Evolutionary conservation across 202 grass and related monocot genomes (phyloP).

Genomic region (Hordeum pubiflorum): DNA sequence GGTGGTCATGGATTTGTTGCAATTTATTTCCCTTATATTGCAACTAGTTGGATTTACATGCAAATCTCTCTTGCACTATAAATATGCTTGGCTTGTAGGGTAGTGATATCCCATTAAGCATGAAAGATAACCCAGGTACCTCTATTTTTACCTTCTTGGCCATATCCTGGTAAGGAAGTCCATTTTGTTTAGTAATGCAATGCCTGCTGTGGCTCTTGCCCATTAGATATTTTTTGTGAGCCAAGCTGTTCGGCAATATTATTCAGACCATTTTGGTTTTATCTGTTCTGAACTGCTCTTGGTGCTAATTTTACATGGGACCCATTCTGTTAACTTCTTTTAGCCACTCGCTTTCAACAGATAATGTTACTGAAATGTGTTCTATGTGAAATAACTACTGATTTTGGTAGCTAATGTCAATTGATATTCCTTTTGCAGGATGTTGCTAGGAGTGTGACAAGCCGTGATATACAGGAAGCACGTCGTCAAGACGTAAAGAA

Average conservation of each 20-base stretch:
- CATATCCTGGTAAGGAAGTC: not conserved
- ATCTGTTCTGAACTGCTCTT: constrained; percentile 1
- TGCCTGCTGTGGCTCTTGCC: not conserved
- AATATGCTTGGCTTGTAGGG: not conserved
- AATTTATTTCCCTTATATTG: not conserved
- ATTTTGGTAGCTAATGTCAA: constrained; percentile 20
- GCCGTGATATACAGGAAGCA: constrained; percentile 78
- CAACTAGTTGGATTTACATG: not conserved
- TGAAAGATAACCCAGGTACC: not conserved
- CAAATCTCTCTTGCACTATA: not conserved
- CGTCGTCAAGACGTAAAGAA: constrained; percentile 87
- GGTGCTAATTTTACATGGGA: not conserved
- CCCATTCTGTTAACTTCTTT: not conserved
- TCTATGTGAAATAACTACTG: not conserved
- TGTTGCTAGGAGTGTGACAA: constrained; percentile 87
- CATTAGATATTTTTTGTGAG: not conserved
- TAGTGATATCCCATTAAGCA: not conserved
- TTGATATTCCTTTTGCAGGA: constrained; percentile 50
- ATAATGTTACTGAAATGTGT: constrained; percentile 1
- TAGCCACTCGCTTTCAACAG: not conserved
- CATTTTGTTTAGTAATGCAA: not conserved
- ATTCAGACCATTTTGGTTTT: not conserved
- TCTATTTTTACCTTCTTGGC: not conserved
- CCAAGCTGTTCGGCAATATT: constrained; percentile 4
- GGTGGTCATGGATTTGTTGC: too few species aligned